A percentile compares a stretch with the other conserved stretches of the same genome.
These are phyloP conservation scores for Aegilops tauschii DNA, from an alignment of 176 grass and related monocot species.

Conservation along the genomic window DNA sequence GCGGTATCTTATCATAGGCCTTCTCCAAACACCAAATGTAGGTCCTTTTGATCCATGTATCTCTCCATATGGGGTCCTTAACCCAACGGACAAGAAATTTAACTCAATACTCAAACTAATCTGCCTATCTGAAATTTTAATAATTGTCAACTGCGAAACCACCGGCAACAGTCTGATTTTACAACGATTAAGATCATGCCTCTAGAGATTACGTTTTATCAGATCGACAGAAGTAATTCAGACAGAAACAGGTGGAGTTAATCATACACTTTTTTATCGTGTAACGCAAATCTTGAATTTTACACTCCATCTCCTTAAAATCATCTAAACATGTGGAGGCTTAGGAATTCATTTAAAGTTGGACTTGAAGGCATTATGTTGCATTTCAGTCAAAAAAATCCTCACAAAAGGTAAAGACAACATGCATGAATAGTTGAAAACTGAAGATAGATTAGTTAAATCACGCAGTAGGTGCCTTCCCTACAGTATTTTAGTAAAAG, in stretches of 20 bases:
- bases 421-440: not conserved
- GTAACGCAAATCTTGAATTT: not conserved
- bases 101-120: not conserved
- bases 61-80: constrained; percentile 10
- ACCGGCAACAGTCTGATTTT: not conserved
- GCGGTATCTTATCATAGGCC: too few species aligned
- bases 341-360: not conserved
- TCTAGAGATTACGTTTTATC: not conserved
- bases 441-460: not conserved
- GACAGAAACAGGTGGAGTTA: not conserved
- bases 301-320: not conserved
- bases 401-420: not conserved
- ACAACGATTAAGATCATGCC: not conserved
- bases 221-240: not conserved
- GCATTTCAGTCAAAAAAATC: not conserved
- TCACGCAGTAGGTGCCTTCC: too few species aligned
- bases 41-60: too few species aligned
- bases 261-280: not conserved
- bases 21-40: too few species aligned
- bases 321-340: not conserved
- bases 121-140: not conserved
- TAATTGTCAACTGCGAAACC: not conserved
- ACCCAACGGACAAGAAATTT: not conserved
- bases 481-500: too few species aligned
- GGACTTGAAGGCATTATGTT: not conserved